These are phyloP conservation scores for Gossypium herbaceum DNA, from an alignment of 345 rosid species.

Conservation along the genomic window DNA sequence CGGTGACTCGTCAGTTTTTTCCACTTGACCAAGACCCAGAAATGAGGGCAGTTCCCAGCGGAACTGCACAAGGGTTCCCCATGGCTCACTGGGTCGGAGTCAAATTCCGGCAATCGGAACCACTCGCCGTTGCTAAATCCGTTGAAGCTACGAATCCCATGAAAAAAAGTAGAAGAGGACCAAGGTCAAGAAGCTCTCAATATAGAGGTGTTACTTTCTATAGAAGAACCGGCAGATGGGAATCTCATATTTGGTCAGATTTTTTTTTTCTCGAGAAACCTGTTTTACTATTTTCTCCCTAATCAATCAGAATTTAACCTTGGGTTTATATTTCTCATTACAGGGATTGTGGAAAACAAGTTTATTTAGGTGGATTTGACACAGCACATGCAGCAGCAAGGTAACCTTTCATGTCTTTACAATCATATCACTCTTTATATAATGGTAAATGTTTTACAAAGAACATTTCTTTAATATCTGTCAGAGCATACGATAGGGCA, in stretches of 20 bases:
- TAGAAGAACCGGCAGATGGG: background rate
- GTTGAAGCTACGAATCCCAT: background rate
- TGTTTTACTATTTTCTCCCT: background rate
- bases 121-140: background rate
- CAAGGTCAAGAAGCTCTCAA: background rate
- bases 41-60: conserved; percentile 30
- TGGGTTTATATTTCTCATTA: conserved; percentile 12
- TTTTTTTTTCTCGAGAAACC: too few species aligned
- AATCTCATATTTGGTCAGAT: background rate
- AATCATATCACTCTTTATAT: too few species aligned
- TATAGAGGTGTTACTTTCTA: background rate
- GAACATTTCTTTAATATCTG: background rate
- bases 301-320: conserved; percentile 11
- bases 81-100: conserved; percentile 71
- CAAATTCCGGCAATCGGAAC: conserved; percentile 11
- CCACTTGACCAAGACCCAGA: conserved; percentile 51
- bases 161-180: background rate
- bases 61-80: conserved; percentile 39
- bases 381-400: conserved; percentile 99
- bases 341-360: conserved; percentile 99
- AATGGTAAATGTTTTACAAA: background rate
- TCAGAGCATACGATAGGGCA: conserved; percentile 96
- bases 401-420: conserved; percentile 30
- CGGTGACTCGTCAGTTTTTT: conserved; percentile 78
- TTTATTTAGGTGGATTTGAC: conserved; percentile 99